These are phyloP conservation scores for Colletotrichum zoysiae DNA, from an alignment of 2,329 filamentous ascomycete species.

Conservation along the genomic window DNA sequence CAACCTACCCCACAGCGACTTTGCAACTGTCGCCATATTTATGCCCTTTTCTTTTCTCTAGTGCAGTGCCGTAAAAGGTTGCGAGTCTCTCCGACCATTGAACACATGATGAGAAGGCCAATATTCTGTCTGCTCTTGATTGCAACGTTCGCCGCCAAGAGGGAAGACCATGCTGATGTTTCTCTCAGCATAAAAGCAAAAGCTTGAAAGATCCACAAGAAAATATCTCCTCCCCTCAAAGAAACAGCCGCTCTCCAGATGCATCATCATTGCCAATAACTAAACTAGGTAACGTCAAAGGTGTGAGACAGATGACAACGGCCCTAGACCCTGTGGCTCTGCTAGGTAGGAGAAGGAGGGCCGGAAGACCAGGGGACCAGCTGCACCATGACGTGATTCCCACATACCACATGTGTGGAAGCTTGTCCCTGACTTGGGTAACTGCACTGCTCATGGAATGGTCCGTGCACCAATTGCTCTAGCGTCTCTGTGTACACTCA, in stretches of 20 bases:
- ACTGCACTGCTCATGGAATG: constrained; percentile 9
- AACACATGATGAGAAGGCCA: neutral
- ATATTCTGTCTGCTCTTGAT: neutral
- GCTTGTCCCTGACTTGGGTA: constrained; percentile 42
- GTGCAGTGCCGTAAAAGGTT: no score
- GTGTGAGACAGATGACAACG: constrained; percentile 7
- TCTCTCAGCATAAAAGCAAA: neutral
- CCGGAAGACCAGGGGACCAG: constrained; percentile 12
- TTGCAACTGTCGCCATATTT: neutral
- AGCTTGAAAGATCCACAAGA: neutral
- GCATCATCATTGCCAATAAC: neutral
- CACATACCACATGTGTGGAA: constrained; percentile 33
- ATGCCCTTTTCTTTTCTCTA: neutral
- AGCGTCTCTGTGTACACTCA: constrained; percentile 15
- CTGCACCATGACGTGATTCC: constrained; percentile 42
- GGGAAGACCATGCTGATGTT: neutral
- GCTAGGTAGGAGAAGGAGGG: constrained; percentile 2
- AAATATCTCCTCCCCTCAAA: neutral
- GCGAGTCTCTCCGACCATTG: neutral
- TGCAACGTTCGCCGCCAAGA: neutral
- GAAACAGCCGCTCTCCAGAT: neutral
- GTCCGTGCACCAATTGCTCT: constrained; percentile 26
- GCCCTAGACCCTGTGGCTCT: constrained; percentile 16
- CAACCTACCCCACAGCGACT: neutral
- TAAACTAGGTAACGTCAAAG: neutral